Conservation (phyloP, 495 filamentous ascomycete genomes). For the Paragyromitra xinjiangensis region DNA sequence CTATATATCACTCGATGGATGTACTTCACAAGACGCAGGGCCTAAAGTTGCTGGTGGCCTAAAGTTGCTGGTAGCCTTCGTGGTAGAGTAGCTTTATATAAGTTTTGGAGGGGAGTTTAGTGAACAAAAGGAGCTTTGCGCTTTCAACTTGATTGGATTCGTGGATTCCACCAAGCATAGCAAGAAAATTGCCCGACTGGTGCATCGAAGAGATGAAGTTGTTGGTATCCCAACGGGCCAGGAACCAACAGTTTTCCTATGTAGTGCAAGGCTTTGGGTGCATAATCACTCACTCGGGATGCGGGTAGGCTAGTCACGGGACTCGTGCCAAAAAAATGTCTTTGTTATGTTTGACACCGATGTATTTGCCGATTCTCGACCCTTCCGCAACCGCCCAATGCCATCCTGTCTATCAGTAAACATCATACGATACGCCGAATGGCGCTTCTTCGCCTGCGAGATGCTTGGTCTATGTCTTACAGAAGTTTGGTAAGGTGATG, state of each 20-base stretch:
- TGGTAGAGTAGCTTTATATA: constrained; percentile 13
- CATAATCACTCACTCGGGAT: constrained; percentile 5
- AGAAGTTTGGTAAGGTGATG: background rate
- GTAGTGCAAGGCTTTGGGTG: background rate
- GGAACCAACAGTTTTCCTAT: background rate
- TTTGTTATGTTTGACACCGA: constrained; percentile 13
- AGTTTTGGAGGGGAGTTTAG: background rate
- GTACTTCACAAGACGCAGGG: background rate
- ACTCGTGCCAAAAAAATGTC: background rate
- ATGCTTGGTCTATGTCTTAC: background rate
- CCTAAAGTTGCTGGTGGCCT: background rate
- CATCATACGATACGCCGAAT: background rate
- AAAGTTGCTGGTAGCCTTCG: background rate
- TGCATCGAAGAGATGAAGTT: constrained; percentile 5
- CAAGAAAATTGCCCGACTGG: constrained; percentile 11
- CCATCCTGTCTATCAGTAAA: background rate
- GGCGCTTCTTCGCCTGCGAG: background rate
- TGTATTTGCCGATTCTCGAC: background rate
- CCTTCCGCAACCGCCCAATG: background rate
- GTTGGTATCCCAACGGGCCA: constrained; percentile 13
- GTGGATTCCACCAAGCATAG: background rate
- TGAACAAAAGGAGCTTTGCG: background rate
- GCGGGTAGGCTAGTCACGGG: background rate
- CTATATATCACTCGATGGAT: constrained; percentile 6
- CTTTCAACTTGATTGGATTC: background rate